Evolutionary conservation across 192 early-diverging fungal genomes (phyloP).

Genomic region (Radiomyces spectabilis): DNA sequence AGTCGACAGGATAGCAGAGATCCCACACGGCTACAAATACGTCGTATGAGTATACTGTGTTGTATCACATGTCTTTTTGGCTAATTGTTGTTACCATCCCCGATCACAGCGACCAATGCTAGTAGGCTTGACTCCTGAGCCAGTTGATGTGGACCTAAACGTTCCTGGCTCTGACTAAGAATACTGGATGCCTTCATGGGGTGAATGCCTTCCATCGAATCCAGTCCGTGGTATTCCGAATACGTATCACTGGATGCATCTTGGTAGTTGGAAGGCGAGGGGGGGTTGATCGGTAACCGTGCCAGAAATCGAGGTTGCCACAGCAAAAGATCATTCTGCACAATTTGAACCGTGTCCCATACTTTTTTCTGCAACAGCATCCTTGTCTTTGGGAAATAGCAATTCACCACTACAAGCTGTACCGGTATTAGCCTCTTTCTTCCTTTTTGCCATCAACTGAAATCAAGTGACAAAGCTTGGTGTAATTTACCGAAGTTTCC

Average conservation of each 20-base stretch:
- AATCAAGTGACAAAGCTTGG: too few relatives aligned
- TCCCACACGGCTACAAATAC: conserved; percentile 12
- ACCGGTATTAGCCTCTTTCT: not conserved
- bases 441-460: not conserved
- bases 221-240: not conserved
- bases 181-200: conserved; percentile 2
- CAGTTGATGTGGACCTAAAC: not conserved
- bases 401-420: conserved; percentile 32
- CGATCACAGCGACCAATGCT: conserved; percentile 13
- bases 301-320: conserved; percentile 30
- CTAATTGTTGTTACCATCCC: not conserved
- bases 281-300: not conserved
- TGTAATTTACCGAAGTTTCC: conserved; percentile 47
- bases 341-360: conserved; percentile 32
- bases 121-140: conserved; percentile 3
- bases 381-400: conserved; percentile 29
- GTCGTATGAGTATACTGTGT: not conserved
- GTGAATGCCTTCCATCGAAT: not conserved
- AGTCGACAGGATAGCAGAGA: conserved; percentile 1
- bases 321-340: conserved; percentile 34
- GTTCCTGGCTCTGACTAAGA: conserved; percentile 19
- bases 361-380: conserved; percentile 23
- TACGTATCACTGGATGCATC: too few relatives aligned
- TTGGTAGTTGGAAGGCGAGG: not conserved
- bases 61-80: not conserved